A percentile compares a stretch with the other conserved stretches of the same genome.
Conservation (phyloP, 805 yeast genomes). For the Candida andamanensis region DNA sequence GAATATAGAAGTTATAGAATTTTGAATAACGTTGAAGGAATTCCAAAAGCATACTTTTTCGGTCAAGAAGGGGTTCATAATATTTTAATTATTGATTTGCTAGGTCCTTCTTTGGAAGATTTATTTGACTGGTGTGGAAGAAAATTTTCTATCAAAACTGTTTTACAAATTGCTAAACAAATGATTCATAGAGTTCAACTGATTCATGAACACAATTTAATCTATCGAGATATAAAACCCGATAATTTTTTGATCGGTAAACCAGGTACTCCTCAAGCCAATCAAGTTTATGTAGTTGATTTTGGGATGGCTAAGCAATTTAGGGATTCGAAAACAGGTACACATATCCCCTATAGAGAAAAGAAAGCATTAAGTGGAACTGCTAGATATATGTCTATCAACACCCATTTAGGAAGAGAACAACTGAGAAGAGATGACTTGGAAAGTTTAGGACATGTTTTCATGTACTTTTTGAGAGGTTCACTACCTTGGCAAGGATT, state of each 20-base stretch:
- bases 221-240: constrained; percentile 79
- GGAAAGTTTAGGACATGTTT: constrained; percentile 78
- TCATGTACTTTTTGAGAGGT: constrained; percentile 72
- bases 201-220: constrained; percentile 71
- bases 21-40: constrained; percentile 62
- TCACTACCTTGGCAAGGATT: constrained; percentile 89
- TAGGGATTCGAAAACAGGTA: constrained; percentile 73
- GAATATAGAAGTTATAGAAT: constrained; percentile 76
- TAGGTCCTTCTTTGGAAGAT: constrained; percentile 80
- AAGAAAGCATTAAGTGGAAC: constrained; percentile 78
- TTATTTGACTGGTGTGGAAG: constrained; percentile 87
- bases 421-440: constrained; percentile 80
- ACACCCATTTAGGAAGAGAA: constrained; percentile 82
- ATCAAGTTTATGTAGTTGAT: constrained; percentile 69
- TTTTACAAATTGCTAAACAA: constrained; percentile 69
- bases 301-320: constrained; percentile 87
- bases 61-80: constrained; percentile 84
- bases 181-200: constrained; percentile 70
- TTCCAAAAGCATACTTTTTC: constrained; percentile 79
- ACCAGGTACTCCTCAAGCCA: constrained; percentile 55
- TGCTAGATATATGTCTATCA: constrained; percentile 82
- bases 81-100: constrained; percentile 67
- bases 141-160: constrained; percentile 64
- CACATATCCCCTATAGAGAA: constrained; percentile 79
- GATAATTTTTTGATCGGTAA: constrained; percentile 74